phyloP scores from a whole-genome alignment of 2,329 filamentous ascomycete species.

The Monilinia aucupariae region DNA sequence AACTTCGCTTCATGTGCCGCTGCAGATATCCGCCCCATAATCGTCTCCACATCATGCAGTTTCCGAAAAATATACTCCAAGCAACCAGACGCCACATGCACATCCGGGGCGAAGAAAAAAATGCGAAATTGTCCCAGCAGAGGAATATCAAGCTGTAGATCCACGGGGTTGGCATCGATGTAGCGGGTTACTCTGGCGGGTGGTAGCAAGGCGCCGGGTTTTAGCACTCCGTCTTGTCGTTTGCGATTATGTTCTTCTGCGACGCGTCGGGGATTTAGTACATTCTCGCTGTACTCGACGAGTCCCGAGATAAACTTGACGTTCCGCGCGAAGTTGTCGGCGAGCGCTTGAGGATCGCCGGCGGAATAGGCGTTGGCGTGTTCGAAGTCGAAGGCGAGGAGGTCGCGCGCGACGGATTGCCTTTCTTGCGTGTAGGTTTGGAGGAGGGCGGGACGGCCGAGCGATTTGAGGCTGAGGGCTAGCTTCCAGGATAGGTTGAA shows the following conservation, averaged over 20 bases:
- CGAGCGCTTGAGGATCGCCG: constrained; percentile 58
- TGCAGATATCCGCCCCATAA: constrained; percentile 54
- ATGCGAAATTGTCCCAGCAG: constrained; percentile 72
- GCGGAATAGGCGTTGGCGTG: constrained; percentile 54
- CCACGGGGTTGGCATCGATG: constrained; percentile 71
- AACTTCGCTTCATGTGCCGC: constrained; percentile 53
- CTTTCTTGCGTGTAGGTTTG: constrained; percentile 59
- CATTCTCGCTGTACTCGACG: constrained; percentile 58
- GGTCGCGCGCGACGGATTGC: constrained; percentile 55
- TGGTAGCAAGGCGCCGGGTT: constrained; percentile 41
- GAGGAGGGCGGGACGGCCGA: constrained; percentile 50
- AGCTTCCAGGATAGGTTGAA: constrained; percentile 60
- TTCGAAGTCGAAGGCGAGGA: constrained; percentile 59
- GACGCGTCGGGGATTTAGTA: constrained; percentile 48
- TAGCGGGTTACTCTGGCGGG: constrained; percentile 69
- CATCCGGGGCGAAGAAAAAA: constrained; percentile 63
- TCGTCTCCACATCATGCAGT: constrained; percentile 46
- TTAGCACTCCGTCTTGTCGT: constrained; percentile 42
- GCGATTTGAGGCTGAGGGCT: constrained; percentile 44
- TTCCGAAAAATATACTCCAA: constrained; percentile 53
- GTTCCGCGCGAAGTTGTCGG: constrained; percentile 64
- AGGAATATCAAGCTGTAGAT: constrained; percentile 72
- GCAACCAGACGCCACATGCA: constrained; percentile 51
- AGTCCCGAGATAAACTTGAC: constrained; percentile 69
- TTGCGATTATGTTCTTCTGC: constrained; percentile 8